Evolutionary conservation across 192 early-diverging fungal genomes (phyloP), one percentile per base, ranked within the genome.

Genomic region (Coemansia sp.): DNA sequence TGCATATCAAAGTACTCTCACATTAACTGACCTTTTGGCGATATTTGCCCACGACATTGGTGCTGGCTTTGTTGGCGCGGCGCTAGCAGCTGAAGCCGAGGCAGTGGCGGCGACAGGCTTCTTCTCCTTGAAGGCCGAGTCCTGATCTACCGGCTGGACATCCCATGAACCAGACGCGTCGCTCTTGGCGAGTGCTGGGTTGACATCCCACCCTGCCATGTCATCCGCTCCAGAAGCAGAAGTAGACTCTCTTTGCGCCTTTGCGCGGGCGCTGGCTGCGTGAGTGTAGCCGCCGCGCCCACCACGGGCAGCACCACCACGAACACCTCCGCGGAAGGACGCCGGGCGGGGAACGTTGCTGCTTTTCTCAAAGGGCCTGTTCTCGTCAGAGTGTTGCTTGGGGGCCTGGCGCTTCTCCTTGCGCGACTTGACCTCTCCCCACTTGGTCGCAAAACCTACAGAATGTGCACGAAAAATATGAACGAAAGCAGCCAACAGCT

Each of bases 371-470:
- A 40, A 36, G 44, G 64, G 68, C 75, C 55, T 83, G 78, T 47
- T 76, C 41, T 74, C 84, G 45, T 67, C 82, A 67, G 62, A 81
- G 45, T 52, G 82, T 71, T 65, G 80, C 68, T 85, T 74, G 61
- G 57, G 53, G 2, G 58, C 87, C 82, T 72, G 62, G 45, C 71
- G 77, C 72, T 83, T 80, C 50, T 73, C 67, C 65, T 80, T 80
- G 74, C 76, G 83, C 72, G 86, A 87, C 79, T 91, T 91, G 66
- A 94, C 92, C 75, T 95, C 88, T 29, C 89, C 90, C 91, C 93
- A 96, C 66, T 92, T 88, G 53, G 79, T 79, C 19, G 86, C 87
- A 66, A 85, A 85, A 54, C 93, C 93, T 92, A 81, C 63, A 47
- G 50, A 37, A 19, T 68, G 34, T 48, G 25, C 27, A 50, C 58